phyloP scores from a whole-genome alignment of 2,329 filamentous ascomycete species.

The Talaromyces sp. region DNA sequence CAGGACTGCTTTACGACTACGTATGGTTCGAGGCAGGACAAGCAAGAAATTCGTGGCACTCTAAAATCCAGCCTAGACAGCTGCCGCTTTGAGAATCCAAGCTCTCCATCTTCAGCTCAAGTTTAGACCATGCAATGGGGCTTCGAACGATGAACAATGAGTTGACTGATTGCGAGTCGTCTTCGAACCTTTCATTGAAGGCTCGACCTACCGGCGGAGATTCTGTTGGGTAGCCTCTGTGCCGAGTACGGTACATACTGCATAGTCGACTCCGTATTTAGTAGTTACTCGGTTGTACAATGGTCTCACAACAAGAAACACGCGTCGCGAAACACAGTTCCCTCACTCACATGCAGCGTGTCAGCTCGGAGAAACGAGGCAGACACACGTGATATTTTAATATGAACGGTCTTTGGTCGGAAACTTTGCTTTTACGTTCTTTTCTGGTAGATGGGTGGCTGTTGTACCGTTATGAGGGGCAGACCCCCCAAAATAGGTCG shows the following conservation, averaged over 20 bases:
- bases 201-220: not conserved
- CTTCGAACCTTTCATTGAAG: not conserved
- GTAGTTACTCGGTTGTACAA: not conserved
- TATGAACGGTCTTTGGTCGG: not conserved
- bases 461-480: not conserved
- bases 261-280: not conserved
- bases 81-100: not conserved
- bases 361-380: not conserved
- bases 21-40: not conserved
- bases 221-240: not conserved
- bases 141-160: not conserved
- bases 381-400: not conserved
- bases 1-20: not conserved
- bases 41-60: not conserved
- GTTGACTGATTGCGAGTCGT: not conserved
- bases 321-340: not conserved
- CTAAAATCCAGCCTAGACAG: not conserved
- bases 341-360: not conserved
- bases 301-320: not conserved
- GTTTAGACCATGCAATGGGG: not conserved
- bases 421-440: not conserved
- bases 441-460: not conserved
- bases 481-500: too few relatives aligned
- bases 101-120: not conserved
- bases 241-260: not conserved